Percentiles rank a stretch among this genome's conserved stretches.
Conservation (phyloP, 2,329 filamentous ascomycete genomes). For the Ophidiomyces ophidiicola region DNA sequence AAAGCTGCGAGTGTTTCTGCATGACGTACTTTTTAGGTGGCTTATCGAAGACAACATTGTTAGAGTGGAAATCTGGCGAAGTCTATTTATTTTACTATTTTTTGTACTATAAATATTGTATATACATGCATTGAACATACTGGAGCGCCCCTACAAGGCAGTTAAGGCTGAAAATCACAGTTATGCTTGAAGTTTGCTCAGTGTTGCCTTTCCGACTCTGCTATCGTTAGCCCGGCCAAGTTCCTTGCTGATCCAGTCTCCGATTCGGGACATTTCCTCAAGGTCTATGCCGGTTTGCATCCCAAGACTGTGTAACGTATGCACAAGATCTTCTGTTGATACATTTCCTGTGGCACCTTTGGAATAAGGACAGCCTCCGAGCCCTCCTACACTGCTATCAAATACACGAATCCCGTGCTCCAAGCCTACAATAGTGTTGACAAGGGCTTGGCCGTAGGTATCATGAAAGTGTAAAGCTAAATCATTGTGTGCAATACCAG, state of each 20-base stretch:
- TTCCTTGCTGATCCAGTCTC: constrained; percentile 44
- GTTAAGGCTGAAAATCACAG: neutral
- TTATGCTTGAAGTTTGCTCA: constrained; percentile 27
- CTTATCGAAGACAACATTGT: too few relatives aligned
- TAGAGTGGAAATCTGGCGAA: too few relatives aligned
- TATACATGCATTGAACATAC: constrained; percentile 6
- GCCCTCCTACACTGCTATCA: constrained; percentile 50
- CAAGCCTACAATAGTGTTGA: constrained; percentile 50
- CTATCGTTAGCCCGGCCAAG: constrained; percentile 43
- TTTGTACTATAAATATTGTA: constrained; percentile 9
- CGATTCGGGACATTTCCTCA: constrained; percentile 44
- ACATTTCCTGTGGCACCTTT: constrained; percentile 56
- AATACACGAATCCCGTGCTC: constrained; percentile 53
- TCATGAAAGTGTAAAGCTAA: constrained; percentile 55
- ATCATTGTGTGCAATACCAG: constrained; percentile 48
- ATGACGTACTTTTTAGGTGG: too few relatives aligned
- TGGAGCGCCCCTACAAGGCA: too few relatives aligned
- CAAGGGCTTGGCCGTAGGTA: constrained; percentile 52
- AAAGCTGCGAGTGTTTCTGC: too few relatives aligned
- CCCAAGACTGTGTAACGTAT: constrained; percentile 49
- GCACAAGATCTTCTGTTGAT: constrained; percentile 51
- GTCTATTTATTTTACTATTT: neutral
- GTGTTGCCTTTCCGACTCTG: constrained; percentile 42
- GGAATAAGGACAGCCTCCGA: constrained; percentile 54
- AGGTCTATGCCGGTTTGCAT: constrained; percentile 48